A percentile compares a stretch with the other conserved stretches of the same genome.
Evolutionary conservation across 2,329 filamentous ascomycete genomes (phyloP).

Genomic region (Curvularia lunata): DNA sequence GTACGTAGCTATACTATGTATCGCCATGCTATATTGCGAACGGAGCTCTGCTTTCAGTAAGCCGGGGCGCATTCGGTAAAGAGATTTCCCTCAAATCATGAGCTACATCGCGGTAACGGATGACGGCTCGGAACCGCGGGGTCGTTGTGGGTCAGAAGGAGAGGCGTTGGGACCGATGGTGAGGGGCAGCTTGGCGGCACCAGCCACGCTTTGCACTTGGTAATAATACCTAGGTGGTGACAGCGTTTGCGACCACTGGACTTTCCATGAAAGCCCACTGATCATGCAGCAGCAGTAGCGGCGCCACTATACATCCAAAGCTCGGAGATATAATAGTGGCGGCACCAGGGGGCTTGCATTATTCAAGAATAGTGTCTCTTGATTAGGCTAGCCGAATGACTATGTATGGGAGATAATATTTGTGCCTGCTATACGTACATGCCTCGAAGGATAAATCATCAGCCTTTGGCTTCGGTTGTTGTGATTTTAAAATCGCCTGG

Average conservation of each 20-base stretch:
- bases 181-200: constrained; percentile 14
- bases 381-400: background rate
- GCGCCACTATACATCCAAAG: background rate
- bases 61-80: background rate
- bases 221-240: background rate
- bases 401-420: background rate
- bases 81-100: constrained; percentile 13
- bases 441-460: background rate
- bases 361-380: background rate
- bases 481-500: background rate
- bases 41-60: background rate
- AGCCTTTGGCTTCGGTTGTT: background rate
- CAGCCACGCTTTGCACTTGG: background rate
- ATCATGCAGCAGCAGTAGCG: background rate
- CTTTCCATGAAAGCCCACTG: background rate
- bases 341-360: background rate
- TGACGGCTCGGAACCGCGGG: background rate
- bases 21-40: background rate
- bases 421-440: background rate
- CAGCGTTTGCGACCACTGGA: background rate
- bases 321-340: background rate
- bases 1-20: background rate
- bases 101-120: background rate
- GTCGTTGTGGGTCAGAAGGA: constrained; percentile 6
- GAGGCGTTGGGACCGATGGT: constrained; percentile 1